Conservation (phyloP, 495 filamentous ascomycete species). For the Talaromyces adpressus region DNA sequence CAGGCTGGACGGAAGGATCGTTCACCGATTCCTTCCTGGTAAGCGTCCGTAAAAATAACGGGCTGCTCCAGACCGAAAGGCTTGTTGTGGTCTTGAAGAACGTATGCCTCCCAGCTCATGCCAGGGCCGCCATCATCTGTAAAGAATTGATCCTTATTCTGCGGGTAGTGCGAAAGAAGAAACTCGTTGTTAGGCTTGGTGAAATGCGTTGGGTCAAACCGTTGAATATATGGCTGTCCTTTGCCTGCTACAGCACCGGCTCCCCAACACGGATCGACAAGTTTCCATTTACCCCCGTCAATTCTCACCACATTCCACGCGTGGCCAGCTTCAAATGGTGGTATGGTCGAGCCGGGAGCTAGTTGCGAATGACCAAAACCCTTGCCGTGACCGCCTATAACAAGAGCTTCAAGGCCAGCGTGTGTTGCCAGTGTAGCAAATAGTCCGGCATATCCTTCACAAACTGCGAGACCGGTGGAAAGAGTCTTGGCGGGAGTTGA, state of each 20-base stretch:
- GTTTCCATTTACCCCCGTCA: conserved; percentile 81
- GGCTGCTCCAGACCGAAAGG: conserved; percentile 36
- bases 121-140: conserved; percentile 50
- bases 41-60: conserved; percentile 43
- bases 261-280: conserved; percentile 91
- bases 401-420: conserved; percentile 63
- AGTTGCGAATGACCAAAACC: conserved; percentile 64
- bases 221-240: conserved; percentile 51
- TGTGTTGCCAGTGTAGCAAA: conserved; percentile 66
- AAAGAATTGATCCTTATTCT: conserved; percentile 59
- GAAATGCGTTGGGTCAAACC: conserved; percentile 67
- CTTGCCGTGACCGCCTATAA: conserved; percentile 78
- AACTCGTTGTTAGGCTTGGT: conserved; percentile 78
- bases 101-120: conserved; percentile 74
- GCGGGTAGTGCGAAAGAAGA: conserved; percentile 70
- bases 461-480: conserved; percentile 73
- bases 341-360: conserved; percentile 46
- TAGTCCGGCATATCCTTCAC: conserved; percentile 83
- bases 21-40: conserved; percentile 53
- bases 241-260: conserved; percentile 54
- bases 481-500: conserved; percentile 63
- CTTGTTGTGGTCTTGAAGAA: conserved; percentile 43
- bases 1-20: conserved; percentile 51
- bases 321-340: conserved; percentile 56
- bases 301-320: conserved; percentile 93